These are phyloP conservation scores for Aspergillus brunneoviolaceus DNA, from an alignment of 2,329 filamentous ascomycete species.

Conservation along the genomic window DNA sequence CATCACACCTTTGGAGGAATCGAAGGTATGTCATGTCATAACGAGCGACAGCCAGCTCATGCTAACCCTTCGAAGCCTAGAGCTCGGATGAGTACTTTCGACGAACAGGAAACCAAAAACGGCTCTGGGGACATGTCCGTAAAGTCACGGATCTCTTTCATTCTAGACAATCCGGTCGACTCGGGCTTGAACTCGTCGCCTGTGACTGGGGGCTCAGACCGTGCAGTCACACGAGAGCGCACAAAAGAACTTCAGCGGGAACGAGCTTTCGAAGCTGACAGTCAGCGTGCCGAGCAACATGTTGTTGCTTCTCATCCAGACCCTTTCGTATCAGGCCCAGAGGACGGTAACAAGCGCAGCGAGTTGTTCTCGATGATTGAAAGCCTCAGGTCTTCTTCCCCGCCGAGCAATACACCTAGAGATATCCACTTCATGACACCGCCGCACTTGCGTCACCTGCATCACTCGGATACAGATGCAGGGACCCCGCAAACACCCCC, in stretches of 20 bases:
- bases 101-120: not conserved
- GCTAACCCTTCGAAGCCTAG: constrained; percentile 6
- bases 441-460: constrained; percentile 28
- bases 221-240: constrained; percentile 23
- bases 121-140: constrained; percentile 7
- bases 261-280: constrained; percentile 51
- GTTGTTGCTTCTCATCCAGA: constrained; percentile 65
- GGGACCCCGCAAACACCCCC: constrained; percentile 45
- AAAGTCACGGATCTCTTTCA: constrained; percentile 19
- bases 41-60: not conserved
- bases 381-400: constrained; percentile 57
- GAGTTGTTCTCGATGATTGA: constrained; percentile 67
- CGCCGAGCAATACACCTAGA: constrained; percentile 28
- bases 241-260: constrained; percentile 29
- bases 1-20: constrained; percentile 41
- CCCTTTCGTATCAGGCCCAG: constrained; percentile 46
- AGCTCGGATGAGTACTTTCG: not conserved
- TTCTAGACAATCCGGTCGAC: constrained; percentile 16
- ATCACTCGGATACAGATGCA: constrained; percentile 23
- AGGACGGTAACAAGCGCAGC: constrained; percentile 69
- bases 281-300: constrained; percentile 64
- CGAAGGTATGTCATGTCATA: not conserved
- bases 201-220: constrained; percentile 21
- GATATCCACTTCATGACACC: constrained; percentile 31
- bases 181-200: constrained; percentile 31